A percentile compares a stretch with the other conserved stretches of the same genome.
Conservation (phyloP, 371 early-diverging fungal genomes). For the Mucor sp. region DNA sequence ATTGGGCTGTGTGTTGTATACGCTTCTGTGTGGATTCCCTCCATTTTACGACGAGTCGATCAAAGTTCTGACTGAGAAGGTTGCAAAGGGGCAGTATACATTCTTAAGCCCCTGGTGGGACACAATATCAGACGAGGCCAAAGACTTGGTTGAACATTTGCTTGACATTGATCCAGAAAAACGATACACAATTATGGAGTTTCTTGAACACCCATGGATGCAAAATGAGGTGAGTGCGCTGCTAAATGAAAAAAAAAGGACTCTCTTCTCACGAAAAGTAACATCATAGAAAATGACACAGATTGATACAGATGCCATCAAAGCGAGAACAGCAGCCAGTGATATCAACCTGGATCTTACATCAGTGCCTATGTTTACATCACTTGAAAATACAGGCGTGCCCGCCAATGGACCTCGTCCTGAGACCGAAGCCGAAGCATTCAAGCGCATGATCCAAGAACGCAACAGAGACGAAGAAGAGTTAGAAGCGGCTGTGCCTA, state of each 20-base stretch:
- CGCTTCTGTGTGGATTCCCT: conserved; percentile 87
- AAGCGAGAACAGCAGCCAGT: not conserved
- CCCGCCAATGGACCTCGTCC: not conserved
- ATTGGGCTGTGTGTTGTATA: conserved; percentile 91
- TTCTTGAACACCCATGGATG: conserved; percentile 87
- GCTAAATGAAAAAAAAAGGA: not conserved
- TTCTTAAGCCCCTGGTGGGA: conserved; percentile 82
- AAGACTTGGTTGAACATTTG: conserved; percentile 74
- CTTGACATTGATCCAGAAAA: conserved; percentile 58
- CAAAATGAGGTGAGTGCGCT: conserved; percentile 24
- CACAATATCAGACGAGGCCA: conserved; percentile 62
- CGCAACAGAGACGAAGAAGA: conserved; percentile 26
- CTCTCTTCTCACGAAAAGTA: not conserved
- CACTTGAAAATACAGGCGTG: conserved; percentile 4
- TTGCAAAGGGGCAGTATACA: conserved; percentile 66
- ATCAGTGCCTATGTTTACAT: conserved; percentile 8
- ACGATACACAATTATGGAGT: conserved; percentile 59
- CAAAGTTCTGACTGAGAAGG: conserved; percentile 62
- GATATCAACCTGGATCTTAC: conserved; percentile 5
- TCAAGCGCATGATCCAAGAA: conserved; percentile 31
- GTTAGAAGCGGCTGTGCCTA: conserved; percentile 23
- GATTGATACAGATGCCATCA: conserved; percentile 9
- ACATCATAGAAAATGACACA: conserved; percentile 4
- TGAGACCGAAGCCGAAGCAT: conserved; percentile 29
- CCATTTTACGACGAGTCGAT: conserved; percentile 82